Evolutionary conservation across 169 alveolate genomes (phyloP).

Genomic region (Neospora caninum): DNA sequence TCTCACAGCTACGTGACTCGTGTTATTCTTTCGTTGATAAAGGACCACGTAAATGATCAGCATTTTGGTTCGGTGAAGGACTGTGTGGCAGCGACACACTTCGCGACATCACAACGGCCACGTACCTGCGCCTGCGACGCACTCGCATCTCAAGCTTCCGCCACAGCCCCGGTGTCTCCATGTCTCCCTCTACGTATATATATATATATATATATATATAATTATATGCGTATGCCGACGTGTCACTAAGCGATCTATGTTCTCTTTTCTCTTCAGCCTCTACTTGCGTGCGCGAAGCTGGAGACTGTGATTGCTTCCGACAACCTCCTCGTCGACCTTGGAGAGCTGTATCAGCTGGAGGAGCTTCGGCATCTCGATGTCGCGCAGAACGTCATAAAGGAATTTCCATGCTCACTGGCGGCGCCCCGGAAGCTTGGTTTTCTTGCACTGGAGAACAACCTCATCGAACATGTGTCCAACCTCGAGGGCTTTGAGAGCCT

Average conservation of each 20-base stretch:
- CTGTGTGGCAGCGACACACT: no score
- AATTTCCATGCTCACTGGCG: not conserved
- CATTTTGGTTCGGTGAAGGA: not conserved
- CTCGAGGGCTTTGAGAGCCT: slow-evolving; percentile 6
- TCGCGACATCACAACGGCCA: no score
- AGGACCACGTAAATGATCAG: no score
- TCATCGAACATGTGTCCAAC: not conserved
- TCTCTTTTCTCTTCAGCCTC: slow-evolving; percentile 14
- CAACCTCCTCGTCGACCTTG: not conserved
- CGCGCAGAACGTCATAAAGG: not conserved
- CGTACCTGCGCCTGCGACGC: no score
- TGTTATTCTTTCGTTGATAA: no score
- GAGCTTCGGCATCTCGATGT: slow-evolving; percentile 44
- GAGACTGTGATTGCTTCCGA: slow-evolving; percentile 19
- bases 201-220: no score
- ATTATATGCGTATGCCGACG: no score
- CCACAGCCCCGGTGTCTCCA: no score
- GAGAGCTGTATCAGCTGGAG: slow-evolving; percentile 1
- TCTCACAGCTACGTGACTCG: no score
- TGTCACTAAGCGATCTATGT: not conserved
- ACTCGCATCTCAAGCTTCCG: no score
- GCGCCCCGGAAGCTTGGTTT: not conserved
- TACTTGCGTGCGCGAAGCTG: not conserved
- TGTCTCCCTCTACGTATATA: no score
- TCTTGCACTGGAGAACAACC: slow-evolving; percentile 26